Conservation (phyloP, 2,329 filamentous ascomycete genomes). For the Xylariomycetidae sp. region DNA sequence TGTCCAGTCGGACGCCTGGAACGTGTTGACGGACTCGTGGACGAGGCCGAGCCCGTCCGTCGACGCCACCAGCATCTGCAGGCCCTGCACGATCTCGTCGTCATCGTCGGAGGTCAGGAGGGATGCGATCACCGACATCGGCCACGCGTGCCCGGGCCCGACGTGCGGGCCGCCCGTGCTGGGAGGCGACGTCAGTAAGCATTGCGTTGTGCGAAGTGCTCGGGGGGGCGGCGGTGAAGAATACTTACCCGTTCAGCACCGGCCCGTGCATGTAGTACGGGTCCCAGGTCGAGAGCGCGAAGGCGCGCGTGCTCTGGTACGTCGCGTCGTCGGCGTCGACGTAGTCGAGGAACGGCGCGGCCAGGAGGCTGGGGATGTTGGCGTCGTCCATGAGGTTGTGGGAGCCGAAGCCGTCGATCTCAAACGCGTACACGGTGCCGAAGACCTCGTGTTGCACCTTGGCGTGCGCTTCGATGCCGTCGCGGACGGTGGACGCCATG, state of each 20-base stretch:
- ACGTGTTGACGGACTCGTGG: slow-evolving; percentile 36
- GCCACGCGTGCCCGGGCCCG: slow-evolving; percentile 70
- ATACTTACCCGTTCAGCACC: slow-evolving; percentile 37
- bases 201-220: too few relatives aligned
- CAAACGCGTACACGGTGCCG: slow-evolving; percentile 60
- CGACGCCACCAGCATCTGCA: slow-evolving; percentile 25
- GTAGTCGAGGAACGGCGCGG: slow-evolving; percentile 52
- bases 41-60: slow-evolving; percentile 31
- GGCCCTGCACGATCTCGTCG: slow-evolving; percentile 28
- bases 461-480: slow-evolving; percentile 62
- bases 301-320: slow-evolving; percentile 70
- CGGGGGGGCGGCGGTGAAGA: too few relatives aligned
- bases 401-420: slow-evolving; percentile 61
- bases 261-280: slow-evolving; percentile 62
- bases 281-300: slow-evolving; percentile 65
- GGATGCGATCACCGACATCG: slow-evolving; percentile 76
- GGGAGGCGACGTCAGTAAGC: slow-evolving; percentile 4
- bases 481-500: slow-evolving; percentile 53
- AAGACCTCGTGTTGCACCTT: slow-evolving; percentile 55
- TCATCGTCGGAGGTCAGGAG: slow-evolving; percentile 56
- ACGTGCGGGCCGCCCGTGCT: slow-evolving; percentile 46
- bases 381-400: slow-evolving; percentile 55
- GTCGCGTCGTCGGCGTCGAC: slow-evolving; percentile 39
- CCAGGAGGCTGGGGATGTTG: slow-evolving; percentile 53
- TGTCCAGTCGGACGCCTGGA: slow-evolving; percentile 30